phyloP scores from a whole-genome alignment of 2,329 filamentous ascomycete species.

The Akanthomyces lecanii region DNA sequence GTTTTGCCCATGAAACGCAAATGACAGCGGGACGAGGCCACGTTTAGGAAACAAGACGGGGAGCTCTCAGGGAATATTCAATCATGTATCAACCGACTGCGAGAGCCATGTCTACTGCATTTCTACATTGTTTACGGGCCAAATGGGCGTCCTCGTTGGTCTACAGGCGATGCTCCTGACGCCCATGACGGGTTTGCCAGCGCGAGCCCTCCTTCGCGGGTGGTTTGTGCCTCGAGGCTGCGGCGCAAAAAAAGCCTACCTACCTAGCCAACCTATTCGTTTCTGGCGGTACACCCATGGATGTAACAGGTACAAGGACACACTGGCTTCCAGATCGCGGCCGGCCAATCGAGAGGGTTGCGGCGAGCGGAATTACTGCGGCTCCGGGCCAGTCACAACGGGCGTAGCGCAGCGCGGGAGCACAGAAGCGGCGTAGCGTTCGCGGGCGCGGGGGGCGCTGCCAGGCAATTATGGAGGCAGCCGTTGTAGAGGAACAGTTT shows the following conservation, averaged over 20 bases:
- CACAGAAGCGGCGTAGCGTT: conserved; percentile 7
- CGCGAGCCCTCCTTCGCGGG: not conserved
- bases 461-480: not conserved
- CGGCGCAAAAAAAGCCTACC: not conserved
- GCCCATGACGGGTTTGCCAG: not conserved
- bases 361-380: conserved; percentile 15
- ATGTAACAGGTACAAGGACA: conserved; percentile 11
- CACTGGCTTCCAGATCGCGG: conserved; percentile 5
- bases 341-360: not conserved
- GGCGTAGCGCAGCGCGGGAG: not conserved
- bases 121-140: not conserved
- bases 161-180: not conserved
- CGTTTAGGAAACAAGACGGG: not conserved
- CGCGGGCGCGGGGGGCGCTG: not conserved
- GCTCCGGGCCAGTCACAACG: conserved; percentile 7
- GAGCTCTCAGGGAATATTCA: not conserved
- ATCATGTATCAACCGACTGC: conserved; percentile 1
- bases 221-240: not conserved
- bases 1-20: not conserved
- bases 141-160: not conserved
- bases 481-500: not conserved
- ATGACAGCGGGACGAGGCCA: not conserved
- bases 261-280: too few relatives aligned
- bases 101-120: not conserved
- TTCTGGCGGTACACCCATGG: too few relatives aligned